Evolutionary conservation across 805 yeast species (phyloP), one percentile per base, ranked within the genome.

Genomic region (Candida insectalens): DNA sequence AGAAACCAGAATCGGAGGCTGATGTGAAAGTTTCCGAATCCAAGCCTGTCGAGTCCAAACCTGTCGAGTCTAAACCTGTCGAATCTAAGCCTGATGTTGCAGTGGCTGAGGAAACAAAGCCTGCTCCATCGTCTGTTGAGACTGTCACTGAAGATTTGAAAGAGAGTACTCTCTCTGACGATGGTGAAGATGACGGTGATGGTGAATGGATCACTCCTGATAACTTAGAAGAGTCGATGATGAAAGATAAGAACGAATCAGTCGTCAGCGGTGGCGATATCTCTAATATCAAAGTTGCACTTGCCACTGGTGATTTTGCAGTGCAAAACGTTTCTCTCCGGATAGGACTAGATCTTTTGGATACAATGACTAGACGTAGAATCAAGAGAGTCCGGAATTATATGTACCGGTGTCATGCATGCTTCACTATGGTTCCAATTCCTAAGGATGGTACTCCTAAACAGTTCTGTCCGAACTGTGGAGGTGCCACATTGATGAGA

Each of bases 371-470:
- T 2, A 98, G 98, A 15, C 63, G 77, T 42, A 85, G 79, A 47
- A 88, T 92, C 58, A 80, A 74, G 44, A 74, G 83, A 53, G 81
- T 92, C 22, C 71, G 94, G 54, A 84, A 81, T 62, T 88, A 84
- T 55, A 89, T 89, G 96, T 70, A 83, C 51, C 69, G 99, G 59
- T 92, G 99, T 57, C 96, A 92, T 57, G 99, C 96, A 0, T 92
- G 99, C 62, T 92, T 92, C 72, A 65, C 71, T 38, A 65, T 92
- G 53, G 62, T 78, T 10, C 88, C 95, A 6, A 67, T 84, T 36
- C 83, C 89, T 19, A 81, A 77, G 47, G 69, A 73, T 42, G 88
- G 88, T 2, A 70, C 67, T 27, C 75, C 88, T 30, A 74, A 74
- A 47, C 96, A 87, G 57, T 92, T 92, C 63, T 92, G 99, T 57